Conservation (phyloP, 2,329 filamentous ascomycete species). For the Beauveria sp. region DNA sequence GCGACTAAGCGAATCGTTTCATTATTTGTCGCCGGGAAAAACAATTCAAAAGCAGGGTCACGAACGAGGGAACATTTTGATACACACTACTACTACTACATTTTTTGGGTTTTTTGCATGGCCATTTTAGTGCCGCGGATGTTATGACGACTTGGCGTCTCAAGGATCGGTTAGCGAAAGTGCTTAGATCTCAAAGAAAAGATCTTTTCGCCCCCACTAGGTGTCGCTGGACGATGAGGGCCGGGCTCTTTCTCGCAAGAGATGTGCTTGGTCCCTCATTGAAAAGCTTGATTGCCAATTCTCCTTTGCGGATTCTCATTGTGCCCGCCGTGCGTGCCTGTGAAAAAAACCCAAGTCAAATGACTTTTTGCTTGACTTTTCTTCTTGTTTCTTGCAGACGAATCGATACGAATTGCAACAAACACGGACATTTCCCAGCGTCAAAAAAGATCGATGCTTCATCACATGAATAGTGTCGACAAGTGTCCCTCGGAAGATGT, state of each 20-base stretch:
- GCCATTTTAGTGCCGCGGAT: conserved; percentile 19
- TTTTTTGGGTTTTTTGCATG: conserved; percentile 15
- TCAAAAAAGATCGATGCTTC: no score
- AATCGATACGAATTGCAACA: not conserved
- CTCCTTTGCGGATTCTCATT: conserved; percentile 21
- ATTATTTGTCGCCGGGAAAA: conserved; percentile 7
- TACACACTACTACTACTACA: conserved; percentile 15
- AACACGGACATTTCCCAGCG: not conserved
- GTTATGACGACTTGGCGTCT: conserved; percentile 43
- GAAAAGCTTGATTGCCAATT: conserved; percentile 77
- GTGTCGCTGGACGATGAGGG: conserved; percentile 69
- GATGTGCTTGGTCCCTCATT: conserved; percentile 44
- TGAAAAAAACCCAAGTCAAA: not conserved
- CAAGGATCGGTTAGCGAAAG: conserved; percentile 46
- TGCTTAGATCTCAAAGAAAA: conserved; percentile 51
- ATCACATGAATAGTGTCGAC: not conserved
- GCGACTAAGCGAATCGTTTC: conserved; percentile 31
- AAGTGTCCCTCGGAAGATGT: not conserved
- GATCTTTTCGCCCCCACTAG: conserved; percentile 57
- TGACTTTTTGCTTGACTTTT: not conserved
- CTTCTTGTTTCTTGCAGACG: not conserved
- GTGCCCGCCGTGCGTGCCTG: conserved; percentile 20
- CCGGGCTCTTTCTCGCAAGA: conserved; percentile 16
- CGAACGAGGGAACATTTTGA: conserved; percentile 3
- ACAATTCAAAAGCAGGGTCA: conserved; percentile 3